Evolutionary conservation across 2,329 filamentous ascomycete genomes (phyloP).

Genomic region (Leptosphaerulina australis): DNA sequence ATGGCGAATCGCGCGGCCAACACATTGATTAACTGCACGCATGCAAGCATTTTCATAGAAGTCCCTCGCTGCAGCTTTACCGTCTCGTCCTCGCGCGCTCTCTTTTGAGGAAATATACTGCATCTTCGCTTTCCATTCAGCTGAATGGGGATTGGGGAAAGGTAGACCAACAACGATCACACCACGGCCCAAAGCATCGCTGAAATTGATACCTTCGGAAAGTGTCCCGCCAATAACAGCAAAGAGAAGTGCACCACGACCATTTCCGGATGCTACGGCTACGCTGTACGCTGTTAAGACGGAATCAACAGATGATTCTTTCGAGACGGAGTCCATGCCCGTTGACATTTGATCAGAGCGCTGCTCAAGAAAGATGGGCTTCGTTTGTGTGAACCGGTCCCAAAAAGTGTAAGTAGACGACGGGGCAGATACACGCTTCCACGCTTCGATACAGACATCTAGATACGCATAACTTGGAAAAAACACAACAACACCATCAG

Average conservation of each 20-base stretch:
- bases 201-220: constrained; percentile 98
- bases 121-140: constrained; percentile 92
- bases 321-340: constrained; percentile 62
- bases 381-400: constrained; percentile 63
- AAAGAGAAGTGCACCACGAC: constrained; percentile 77
- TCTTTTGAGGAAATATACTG: constrained; percentile 77
- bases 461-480: constrained; percentile 96
- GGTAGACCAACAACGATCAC: constrained; percentile 92
- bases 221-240: constrained; percentile 94
- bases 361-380: constrained; percentile 56
- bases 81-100: constrained; percentile 44
- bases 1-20: constrained; percentile 90
- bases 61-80: constrained; percentile 65
- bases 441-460: constrained; percentile 65
- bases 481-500: constrained; percentile 91
- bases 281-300: constrained; percentile 74
- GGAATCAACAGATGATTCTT: constrained; percentile 64
- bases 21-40: constrained; percentile 95
- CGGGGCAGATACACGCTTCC: constrained; percentile 42
- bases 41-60: constrained; percentile 96
- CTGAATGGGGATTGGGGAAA: constrained; percentile 86
- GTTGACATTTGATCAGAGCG: constrained; percentile 48
- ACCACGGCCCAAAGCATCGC: constrained; percentile 83
- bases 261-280: constrained; percentile 61
- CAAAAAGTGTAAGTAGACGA: constrained; percentile 49